Evolutionary conservation across 2,329 filamentous ascomycete species (phyloP).

Genomic region (Lasiodiplodia theobromae): DNA sequence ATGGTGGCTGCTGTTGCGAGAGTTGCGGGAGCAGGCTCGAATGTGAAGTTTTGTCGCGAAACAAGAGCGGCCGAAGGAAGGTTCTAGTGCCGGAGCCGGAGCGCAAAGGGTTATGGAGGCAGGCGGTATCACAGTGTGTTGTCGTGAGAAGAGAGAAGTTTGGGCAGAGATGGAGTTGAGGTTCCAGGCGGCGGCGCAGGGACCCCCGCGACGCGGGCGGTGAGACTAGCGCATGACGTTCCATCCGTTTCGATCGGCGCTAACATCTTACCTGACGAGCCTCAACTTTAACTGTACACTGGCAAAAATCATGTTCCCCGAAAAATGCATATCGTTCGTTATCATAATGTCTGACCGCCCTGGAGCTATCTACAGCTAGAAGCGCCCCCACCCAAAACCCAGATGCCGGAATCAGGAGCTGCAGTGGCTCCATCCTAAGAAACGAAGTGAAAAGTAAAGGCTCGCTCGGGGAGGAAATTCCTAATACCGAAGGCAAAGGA

Average conservation of each 20-base stretch:
- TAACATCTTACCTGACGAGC: neutral
- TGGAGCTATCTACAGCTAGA: constrained; percentile 24
- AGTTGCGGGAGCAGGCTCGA: neutral
- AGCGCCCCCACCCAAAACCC: constrained; percentile 18
- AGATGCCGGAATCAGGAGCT: constrained; percentile 26
- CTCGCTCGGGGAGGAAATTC: neutral
- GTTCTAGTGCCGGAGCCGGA: neutral
- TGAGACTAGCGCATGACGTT: constrained; percentile 12
- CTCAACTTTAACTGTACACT: neutral
- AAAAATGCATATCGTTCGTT: constrained; percentile 14
- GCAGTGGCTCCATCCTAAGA: constrained; percentile 15
- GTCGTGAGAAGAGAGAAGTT: neutral
- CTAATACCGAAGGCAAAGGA: neutral
- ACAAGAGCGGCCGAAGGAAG: neutral
- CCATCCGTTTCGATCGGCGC: neutral
- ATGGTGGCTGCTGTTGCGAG: constrained; percentile 44
- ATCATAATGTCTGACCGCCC: constrained; percentile 16
- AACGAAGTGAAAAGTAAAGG: constrained; percentile 13
- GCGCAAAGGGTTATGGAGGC: neutral
- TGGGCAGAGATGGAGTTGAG: constrained; percentile 10
- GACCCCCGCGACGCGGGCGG: neutral
- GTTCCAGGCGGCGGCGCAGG: constrained; percentile 6
- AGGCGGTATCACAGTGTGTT: neutral
- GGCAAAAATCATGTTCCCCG: constrained; percentile 1
- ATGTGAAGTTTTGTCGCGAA: neutral